Evolutionary conservation across 2,329 filamentous ascomycete species (phyloP).

Genomic region (Penicillium sp.): DNA sequence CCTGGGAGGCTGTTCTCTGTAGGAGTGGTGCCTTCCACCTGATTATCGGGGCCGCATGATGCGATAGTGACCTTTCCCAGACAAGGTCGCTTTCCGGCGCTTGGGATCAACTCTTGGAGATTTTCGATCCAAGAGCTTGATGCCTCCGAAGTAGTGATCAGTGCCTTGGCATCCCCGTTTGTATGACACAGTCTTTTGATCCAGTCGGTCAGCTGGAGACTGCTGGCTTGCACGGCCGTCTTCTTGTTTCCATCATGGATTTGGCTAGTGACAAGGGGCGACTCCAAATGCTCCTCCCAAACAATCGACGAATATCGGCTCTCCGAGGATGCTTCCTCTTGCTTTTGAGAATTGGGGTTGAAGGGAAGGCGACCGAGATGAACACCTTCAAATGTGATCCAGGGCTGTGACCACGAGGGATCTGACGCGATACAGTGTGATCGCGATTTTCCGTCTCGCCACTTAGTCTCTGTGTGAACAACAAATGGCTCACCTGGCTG

Average conservation of each 20-base stretch:
- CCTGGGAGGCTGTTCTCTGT: neutral
- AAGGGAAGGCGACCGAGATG: constrained; percentile 22
- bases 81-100: constrained; percentile 11
- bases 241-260: constrained; percentile 3
- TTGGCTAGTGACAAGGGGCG: constrained; percentile 8
- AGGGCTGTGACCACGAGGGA: constrained; percentile 15
- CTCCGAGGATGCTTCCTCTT: constrained; percentile 1
- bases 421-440: constrained; percentile 21
- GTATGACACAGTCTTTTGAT: constrained; percentile 20
- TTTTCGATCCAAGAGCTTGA: constrained; percentile 6
- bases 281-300: constrained; percentile 21
- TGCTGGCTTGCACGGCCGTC: constrained; percentile 1
- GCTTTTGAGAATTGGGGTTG: constrained; percentile 14
- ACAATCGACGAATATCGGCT: constrained; percentile 17
- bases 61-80: constrained; percentile 12
- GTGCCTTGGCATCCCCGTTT: constrained; percentile 12
- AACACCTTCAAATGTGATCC: constrained; percentile 23
- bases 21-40: neutral
- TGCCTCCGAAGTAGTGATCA: constrained; percentile 7
- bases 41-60: constrained; percentile 3
- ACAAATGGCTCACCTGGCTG: constrained; percentile 19
- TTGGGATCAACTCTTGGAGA: constrained; percentile 1
- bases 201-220: constrained; percentile 16
- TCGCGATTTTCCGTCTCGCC: constrained; percentile 14
- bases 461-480: constrained; percentile 20